Evolutionary conservation across 1,284 basidiomycete genomes (phyloP), one percentile per base, ranked within the genome.

Genomic region (Ceratobasidium sp.): DNA sequence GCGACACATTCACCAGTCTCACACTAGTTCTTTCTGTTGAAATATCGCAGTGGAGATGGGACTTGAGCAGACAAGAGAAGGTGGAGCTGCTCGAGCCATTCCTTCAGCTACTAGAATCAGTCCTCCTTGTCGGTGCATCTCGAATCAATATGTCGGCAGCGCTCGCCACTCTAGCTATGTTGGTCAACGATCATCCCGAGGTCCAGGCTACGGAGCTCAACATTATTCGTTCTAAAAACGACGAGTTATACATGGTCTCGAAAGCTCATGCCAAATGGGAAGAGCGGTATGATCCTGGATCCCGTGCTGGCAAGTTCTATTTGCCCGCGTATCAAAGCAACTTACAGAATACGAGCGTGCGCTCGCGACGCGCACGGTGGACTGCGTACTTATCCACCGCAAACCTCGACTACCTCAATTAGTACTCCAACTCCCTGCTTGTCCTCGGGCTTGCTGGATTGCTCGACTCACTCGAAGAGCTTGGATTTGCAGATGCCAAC

Each of bases 141-240:
- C 25, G 22, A 25, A 20, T 8, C 3, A 42, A 29, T n/a, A 5
- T 60, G 12, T 31, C 29, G 1, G 40, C 47, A 17, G 29, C 32
- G 29, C 29, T 60, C 6, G 57, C 57, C 1, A 42, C 47, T 1
- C 6, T 60, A n/a, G 57, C 57, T 3, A 32, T 45, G 3, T 10
- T 43, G 12, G n/a, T 60, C 27, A 47, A 47, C 42, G 57, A 60
- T n/a, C 47, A 60, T 17, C 57, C 53, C 3, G n/a, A 38, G 12
- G 7, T 55, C 7, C 13, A 15, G 20, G 27, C 17, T 7, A 8
- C 3, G 8, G 53, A 55, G 2, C n/a, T n/a, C n/a, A 35, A 55
- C 17, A 4, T 22, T n/a, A 8, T 2, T 20, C 53, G 40, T 10
- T 55, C 32, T 31, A 22, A 38, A 22, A 3, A 20, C 29, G 32